Percentiles rank a stretch among this genome's conserved stretches.
These are phyloP conservation scores for Pseudogymnoascus sp. DNA, from an alignment of 2,329 filamentous ascomycete genomes.

Conservation along the genomic window DNA sequence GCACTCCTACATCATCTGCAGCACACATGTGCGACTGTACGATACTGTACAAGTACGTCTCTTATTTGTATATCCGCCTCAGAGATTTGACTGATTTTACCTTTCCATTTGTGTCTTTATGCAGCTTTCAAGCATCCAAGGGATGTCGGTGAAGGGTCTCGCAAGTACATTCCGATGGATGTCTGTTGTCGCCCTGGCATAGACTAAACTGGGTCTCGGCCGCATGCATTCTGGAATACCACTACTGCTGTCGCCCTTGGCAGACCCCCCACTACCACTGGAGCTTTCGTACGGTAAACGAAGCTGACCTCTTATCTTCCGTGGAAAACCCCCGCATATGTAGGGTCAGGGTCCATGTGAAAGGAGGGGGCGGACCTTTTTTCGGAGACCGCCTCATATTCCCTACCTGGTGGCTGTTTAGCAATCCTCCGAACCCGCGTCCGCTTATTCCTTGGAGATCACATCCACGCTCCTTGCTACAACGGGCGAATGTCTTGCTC, in stretches of 20 bases:
- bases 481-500: not conserved
- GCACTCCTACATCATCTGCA: not conserved
- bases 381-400: slow-evolving; percentile 1
- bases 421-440: not conserved
- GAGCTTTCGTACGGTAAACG: not conserved
- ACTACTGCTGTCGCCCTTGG: not conserved
- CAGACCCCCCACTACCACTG: not conserved
- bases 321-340: not conserved
- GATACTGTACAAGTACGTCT: not conserved
- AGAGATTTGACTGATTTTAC: not conserved
- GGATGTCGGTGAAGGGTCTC: not conserved
- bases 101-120: not conserved
- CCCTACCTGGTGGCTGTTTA: not conserved
- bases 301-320: not conserved
- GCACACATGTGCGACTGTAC: not conserved
- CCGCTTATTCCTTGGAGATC: not conserved
- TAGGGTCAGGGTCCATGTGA: not conserved
- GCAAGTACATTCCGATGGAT: not conserved
- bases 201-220: not conserved
- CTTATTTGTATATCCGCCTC: not conserved
- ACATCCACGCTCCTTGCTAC: not conserved
- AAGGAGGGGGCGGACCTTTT: not conserved
- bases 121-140: not conserved
- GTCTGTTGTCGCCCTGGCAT: not conserved
- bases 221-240: slow-evolving; percentile 1